Evolutionary conservation across 129 eudicot species (phyloP).

Genomic region (Rutidosis leptorrhynchoides): DNA sequence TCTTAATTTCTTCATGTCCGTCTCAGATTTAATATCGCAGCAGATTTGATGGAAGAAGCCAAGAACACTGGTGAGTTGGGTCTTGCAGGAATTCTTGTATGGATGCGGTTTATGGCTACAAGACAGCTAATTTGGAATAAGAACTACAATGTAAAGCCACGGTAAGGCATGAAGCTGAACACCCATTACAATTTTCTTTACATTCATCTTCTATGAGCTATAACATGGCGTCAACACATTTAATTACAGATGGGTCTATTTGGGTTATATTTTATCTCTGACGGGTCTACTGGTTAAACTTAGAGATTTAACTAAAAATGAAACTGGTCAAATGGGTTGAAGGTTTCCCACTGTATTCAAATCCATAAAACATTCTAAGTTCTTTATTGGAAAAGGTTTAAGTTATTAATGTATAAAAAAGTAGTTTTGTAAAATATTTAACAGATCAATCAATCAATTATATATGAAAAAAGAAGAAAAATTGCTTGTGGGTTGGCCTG

Average conservation of each 20-base stretch:
- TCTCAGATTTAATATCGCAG: constrained; percentile 92
- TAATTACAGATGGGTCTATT: background rate
- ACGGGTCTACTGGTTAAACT: background rate
- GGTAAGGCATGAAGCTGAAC: constrained; percentile 43
- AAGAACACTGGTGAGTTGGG: constrained; percentile 70
- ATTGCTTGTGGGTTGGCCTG: background rate
- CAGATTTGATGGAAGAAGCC: constrained; percentile 86
- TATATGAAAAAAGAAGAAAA: background rate
- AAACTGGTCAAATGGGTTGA: constrained; percentile 3
- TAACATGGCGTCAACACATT: background rate
- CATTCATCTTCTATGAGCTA: constrained; percentile 14
- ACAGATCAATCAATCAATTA: too few species aligned
- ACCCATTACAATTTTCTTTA: constrained; percentile 8
- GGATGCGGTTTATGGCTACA: constrained; percentile 99
- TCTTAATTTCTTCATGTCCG: constrained; percentile 19
- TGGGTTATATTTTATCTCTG: background rate
- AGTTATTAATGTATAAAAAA: background rate
- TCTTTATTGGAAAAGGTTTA: background rate
- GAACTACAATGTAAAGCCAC: constrained; percentile 97
- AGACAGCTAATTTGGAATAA: constrained; percentile 97
- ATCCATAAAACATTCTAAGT: background rate
- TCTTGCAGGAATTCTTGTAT: constrained; percentile 88
- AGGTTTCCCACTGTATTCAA: background rate
- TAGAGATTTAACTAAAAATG: background rate
- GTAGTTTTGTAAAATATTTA: too few species aligned